A percentile compares a stretch with the other conserved stretches of the same genome.
Evolutionary conservation across 148 eudicot species (phyloP).

Genomic region (Linanthus parryae): DNA sequence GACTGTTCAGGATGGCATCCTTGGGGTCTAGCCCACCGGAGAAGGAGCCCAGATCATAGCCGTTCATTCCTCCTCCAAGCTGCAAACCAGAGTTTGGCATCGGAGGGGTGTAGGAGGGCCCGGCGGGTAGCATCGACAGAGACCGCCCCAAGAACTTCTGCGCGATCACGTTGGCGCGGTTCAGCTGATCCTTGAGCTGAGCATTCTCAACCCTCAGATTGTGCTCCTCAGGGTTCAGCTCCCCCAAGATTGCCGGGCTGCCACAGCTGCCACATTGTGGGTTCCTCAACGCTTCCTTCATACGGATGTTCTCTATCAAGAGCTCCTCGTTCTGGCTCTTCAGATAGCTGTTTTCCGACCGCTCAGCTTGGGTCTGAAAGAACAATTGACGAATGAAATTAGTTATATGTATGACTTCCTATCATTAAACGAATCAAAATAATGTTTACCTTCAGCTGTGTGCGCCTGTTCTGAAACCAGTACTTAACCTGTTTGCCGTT

Average conservation of each 20-base stretch:
- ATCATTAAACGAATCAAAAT: background rate
- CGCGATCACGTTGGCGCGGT: constrained; percentile 31
- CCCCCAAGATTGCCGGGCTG: constrained; percentile 37
- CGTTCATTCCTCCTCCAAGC: constrained; percentile 43
- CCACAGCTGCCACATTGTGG: constrained; percentile 58
- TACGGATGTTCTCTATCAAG: constrained; percentile 43
- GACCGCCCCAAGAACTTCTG: constrained; percentile 50
- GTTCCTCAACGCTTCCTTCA: constrained; percentile 53
- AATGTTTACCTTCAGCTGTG: constrained; percentile 72
- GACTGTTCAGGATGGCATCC: constrained; percentile 21
- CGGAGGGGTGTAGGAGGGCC: constrained; percentile 12
- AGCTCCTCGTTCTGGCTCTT: constrained; percentile 61
- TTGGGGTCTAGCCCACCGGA: constrained; percentile 38
- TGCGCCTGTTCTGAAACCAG: constrained; percentile 91
- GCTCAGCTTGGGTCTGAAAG: constrained; percentile 54
- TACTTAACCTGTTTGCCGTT: constrained; percentile 70
- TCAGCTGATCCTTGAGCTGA: constrained; percentile 52
- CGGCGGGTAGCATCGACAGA: constrained; percentile 25
- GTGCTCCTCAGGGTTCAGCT: constrained; percentile 40
- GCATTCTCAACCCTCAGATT: constrained; percentile 53
- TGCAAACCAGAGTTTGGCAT: constrained; percentile 34
- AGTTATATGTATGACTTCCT: background rate
- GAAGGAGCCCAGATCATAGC: constrained; percentile 26
- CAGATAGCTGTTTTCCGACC: constrained; percentile 50
- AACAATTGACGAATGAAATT: constrained; percentile 7